Base-by-base conservation (phyloP, 1,284 basidiomycete genomes). In the Melanopsichium pennsylvanicum region DNA sequence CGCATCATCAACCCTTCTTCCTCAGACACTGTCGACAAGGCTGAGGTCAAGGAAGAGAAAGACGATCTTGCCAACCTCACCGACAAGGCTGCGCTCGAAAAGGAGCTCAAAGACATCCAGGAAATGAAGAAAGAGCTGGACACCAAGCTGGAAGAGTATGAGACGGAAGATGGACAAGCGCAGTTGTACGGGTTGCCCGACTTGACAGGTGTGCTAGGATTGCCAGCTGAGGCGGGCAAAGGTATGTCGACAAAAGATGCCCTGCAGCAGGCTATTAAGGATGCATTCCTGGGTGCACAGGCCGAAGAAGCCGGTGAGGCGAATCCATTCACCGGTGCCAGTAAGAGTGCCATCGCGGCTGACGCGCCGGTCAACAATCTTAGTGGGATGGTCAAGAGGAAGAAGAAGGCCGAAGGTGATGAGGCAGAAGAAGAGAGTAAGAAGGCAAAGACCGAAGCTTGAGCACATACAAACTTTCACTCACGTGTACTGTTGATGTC, bases 131-230 rank as follows among this genome's bases (percentile, higher is more conserved):
- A 60, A 21, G 78, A 80, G 25, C 60, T 80, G 49, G 64, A 76
- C 34, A 50, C 47, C 44, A 80, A 80, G 56, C 48, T 80, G 21
- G 75, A 76, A 19, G 78, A 80, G 56, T 73, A 70, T 67, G 57
- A 66, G 13, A 32, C 68, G 40, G 46, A 54, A 37, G 51, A 59
- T n/a, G 57, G 60, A 9, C 47, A 61, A 13, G 64, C 68, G n/a
- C 70, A 74, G 42, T 49, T 63, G n/a, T 55, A 66, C 23, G 74
- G 71, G 2, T 56, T 67, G 29, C 58, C 64, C 4, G 55, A 59
- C 11, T 26, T 64, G 5, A 52, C 55, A 0, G 63, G 63, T 21
- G 56, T 55, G 11, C 22, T 55, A 21, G 62, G 55, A 13, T 29
- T 67, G 9, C 60, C 60, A 13, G 52, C 60, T 3, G 54, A 64